Base-by-base conservation (phyloP, 2,329 filamentous ascomycete species). In the Calcarisporium arbuscula region DNA sequence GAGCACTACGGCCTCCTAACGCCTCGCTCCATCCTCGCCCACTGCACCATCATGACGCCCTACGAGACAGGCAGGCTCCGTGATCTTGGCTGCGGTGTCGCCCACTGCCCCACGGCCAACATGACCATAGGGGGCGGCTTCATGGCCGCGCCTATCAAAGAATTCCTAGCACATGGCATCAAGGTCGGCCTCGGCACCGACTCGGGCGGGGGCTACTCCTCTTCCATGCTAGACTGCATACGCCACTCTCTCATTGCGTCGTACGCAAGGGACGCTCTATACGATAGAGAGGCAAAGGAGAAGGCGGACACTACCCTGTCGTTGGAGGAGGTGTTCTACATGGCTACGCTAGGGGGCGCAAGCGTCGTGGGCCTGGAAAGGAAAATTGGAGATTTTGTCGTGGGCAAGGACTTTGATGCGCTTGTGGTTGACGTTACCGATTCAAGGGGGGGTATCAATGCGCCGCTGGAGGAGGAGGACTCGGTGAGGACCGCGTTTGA, bases 131-230 rank as follows among this genome's bases (percentile, higher is more conserved):
- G 73, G 3, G 73, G 70, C 12, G 78, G 73, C 15, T 79, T 75
- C 56, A 77, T 79, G 76, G 69, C 70, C 1, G 76, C 75, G 1
- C 74, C 71, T 0, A 59, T 82, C 6, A 64, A 74, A 2, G 66
- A 74, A 17, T 78, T 80, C 34, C 57, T 82, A 5, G 52, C 61
- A 1, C 58, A 62, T 2, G 75, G 68, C 1, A 72, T 82, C 49
- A 79, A 80, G 39, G 75, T 82, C n/a, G 79, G 79, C 0, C 55
- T 83, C 0, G 79, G 79, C 0, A 82, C 78, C 0, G 78, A 82
- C 42, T 74, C 69, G 28, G 76, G 77, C 3, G 79, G 76, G 19
- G 77, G 78, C 0, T 81, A 73, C 53, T 74, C 75, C 5, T 67
- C 65, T 5, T 72, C 67, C 8, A 79, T 82, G 48, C 58, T 80